These are phyloP conservation scores for Pythium dissotocum DNA, from an alignment of 352 stramenopile species.

Conservation along the genomic window DNA sequence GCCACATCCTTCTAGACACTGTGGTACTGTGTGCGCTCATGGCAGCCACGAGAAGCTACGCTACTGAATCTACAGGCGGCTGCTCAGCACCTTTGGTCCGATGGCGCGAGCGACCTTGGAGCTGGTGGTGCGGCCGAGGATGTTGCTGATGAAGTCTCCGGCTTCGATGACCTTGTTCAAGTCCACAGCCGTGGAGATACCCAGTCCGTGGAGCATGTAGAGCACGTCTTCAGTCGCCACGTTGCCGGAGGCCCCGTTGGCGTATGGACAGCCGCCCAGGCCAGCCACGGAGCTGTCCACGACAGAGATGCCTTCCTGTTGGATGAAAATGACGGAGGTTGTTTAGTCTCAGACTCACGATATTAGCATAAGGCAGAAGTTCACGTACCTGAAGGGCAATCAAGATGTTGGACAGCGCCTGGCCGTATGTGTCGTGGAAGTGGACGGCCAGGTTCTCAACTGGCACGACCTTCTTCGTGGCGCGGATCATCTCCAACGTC, in stretches of 20 bases:
- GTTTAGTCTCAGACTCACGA: background rate
- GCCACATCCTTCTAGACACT: background rate
- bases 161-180: constrained; percentile 91
- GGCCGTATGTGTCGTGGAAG: constrained; percentile 98
- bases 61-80: constrained; percentile 40
- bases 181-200: constrained; percentile 94
- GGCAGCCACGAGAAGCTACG: background rate
- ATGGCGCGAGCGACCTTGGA: constrained; percentile 89
- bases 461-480: constrained; percentile 76
- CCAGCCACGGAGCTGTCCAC: constrained; percentile 95
- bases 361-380: background rate
- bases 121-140: constrained; percentile 74
- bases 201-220: constrained; percentile 96
- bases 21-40: background rate
- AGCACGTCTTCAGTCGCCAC: constrained; percentile 97
- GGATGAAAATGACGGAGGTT: background rate
- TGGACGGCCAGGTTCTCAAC: constrained; percentile 92
- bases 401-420: constrained; percentile 96
- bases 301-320: constrained; percentile 89
- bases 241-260: constrained; percentile 95
- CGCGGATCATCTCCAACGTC: constrained; percentile 80
- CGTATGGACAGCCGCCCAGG: constrained; percentile 96
- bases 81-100: constrained; percentile 38
- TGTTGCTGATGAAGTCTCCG: constrained; percentile 86
- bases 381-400: constrained; percentile 74